Evolutionary conservation across 192 early-diverging fungal species (phyloP), one percentile per base, ranked within the genome.

Genomic region (Coemansia sp.): DNA sequence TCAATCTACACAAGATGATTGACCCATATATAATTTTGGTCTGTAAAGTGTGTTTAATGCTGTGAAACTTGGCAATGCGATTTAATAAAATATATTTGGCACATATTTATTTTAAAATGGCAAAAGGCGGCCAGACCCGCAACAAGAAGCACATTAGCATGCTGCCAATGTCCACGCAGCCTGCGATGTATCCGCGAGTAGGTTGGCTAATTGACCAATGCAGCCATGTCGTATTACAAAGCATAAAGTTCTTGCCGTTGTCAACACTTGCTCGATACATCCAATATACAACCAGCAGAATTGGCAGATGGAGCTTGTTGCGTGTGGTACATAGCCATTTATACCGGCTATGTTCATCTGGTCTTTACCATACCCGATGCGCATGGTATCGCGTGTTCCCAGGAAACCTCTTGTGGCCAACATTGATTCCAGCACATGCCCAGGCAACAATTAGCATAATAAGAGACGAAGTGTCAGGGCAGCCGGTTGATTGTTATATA

Each of bases 141-240:
- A 47, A 61, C 8, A 49, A 49, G n/a, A 19, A 10, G 45, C 4
- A 22, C 12, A 25, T 23, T 4, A 23, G 24, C 24, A 54, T 54
- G 21, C 39, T 73, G 45, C 76, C 76, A 2, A 60, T 73, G 60
- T 4, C 21, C 1, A 21, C 11, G 53, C 63, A 66, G 2, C 64
- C 76, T 14, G 76, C 76, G 12, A 66, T 79, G 21, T 53, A 70
- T 0, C 76, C 76, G 21, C 71, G 61, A 7, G 17, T 73, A 23
- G 76, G 76, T 7, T 35, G 41, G 14, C 38, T 79, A 21, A 25
- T 79, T 4, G 60, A 73, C 53, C 29, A 54, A 22, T 22, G 49
- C 22, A 19, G 49, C 17, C 17, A 9, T 9, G 17, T 51, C 19
- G 10, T 45, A n/a, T 45, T 45, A 45, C 11, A 22, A 51, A 22